These are phyloP conservation scores for Coniferiporia sulphurascens DNA, from an alignment of 1,284 basidiomycete genomes.

Conservation along the genomic window DNA sequence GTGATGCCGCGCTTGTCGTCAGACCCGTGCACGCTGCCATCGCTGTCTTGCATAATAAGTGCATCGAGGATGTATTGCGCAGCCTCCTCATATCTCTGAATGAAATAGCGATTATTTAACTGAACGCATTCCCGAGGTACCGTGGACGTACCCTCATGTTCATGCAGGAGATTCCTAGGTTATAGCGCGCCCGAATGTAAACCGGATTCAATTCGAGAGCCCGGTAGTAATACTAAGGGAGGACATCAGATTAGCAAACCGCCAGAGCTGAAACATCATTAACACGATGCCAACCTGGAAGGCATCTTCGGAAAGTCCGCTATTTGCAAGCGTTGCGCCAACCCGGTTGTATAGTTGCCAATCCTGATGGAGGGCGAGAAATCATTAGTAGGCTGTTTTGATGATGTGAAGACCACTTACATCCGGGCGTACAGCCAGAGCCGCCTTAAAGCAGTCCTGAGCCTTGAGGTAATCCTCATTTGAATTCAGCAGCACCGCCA, in stretches of 20 bases:
- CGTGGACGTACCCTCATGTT: constrained; percentile 64
- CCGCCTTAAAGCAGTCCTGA: constrained; percentile 91
- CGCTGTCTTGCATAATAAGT: constrained; percentile 79
- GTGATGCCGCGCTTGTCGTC: constrained; percentile 66
- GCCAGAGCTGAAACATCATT: not conserved
- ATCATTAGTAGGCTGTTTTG: constrained; percentile 12
- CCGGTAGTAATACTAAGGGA: constrained; percentile 71
- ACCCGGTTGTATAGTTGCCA: constrained; percentile 96
- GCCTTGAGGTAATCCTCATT: constrained; percentile 91
- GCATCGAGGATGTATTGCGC: constrained; percentile 84
- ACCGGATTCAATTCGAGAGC: constrained; percentile 89
- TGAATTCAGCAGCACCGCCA: constrained; percentile 91
- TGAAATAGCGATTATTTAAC: not conserved
- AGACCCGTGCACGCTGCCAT: constrained; percentile 50
- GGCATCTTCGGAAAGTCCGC: constrained; percentile 79
- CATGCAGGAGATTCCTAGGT: constrained; percentile 87
- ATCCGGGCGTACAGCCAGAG: constrained; percentile 82
- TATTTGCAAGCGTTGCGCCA: constrained; percentile 94
- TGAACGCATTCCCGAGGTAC: not conserved
- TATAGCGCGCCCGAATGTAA: constrained; percentile 92
- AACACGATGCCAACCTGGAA: constrained; percentile 32
- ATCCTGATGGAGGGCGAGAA: constrained; percentile 49
- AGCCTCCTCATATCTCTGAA: constrained; percentile 75
- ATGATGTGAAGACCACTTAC: constrained; percentile 38
- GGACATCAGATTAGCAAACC: not conserved